Conservation (phyloP, 495 filamentous ascomycete genomes). For the Podospora anserina region DNA sequence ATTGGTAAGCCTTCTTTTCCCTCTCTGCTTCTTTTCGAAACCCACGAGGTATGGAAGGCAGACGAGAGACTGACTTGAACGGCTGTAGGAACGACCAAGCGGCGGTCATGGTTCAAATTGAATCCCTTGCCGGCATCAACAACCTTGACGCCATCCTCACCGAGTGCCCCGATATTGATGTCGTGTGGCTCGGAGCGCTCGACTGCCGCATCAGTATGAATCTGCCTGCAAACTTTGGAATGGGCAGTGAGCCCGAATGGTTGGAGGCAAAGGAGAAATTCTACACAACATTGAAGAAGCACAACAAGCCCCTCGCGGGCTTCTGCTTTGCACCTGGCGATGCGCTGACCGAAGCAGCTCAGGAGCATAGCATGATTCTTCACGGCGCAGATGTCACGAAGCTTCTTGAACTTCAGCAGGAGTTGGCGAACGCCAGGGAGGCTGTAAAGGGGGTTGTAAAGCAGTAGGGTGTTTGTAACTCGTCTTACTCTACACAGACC, state of each 20-base stretch:
- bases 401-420: slow-evolving; percentile 20
- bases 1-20: slow-evolving; percentile 14
- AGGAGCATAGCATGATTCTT: slow-evolving; percentile 28
- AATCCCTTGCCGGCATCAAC: slow-evolving; percentile 50
- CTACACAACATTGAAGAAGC: slow-evolving; percentile 37
- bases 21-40: neutral
- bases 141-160: slow-evolving; percentile 55
- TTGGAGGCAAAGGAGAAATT: slow-evolving; percentile 34
- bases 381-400: slow-evolving; percentile 28
- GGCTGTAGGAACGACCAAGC: slow-evolving; percentile 38
- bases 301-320: slow-evolving; percentile 37
- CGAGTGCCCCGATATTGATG: slow-evolving; percentile 42
- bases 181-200: slow-evolving; percentile 45
- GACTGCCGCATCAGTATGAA: slow-evolving; percentile 44
- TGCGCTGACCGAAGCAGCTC: slow-evolving; percentile 18
- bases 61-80: neutral
- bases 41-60: neutral
- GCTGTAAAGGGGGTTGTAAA: slow-evolving; percentile 13
- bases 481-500: too few species aligned
- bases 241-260: slow-evolving; percentile 40
- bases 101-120: slow-evolving; percentile 49
- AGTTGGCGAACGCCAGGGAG: slow-evolving; percentile 22
- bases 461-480: neutral
- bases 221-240: slow-evolving; percentile 28
- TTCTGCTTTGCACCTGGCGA: slow-evolving; percentile 28